Evolutionary conservation across 225 moss, liverwort and hornwort species (phyloP).

Genomic region (Rhytidiadelphus loreus): DNA sequence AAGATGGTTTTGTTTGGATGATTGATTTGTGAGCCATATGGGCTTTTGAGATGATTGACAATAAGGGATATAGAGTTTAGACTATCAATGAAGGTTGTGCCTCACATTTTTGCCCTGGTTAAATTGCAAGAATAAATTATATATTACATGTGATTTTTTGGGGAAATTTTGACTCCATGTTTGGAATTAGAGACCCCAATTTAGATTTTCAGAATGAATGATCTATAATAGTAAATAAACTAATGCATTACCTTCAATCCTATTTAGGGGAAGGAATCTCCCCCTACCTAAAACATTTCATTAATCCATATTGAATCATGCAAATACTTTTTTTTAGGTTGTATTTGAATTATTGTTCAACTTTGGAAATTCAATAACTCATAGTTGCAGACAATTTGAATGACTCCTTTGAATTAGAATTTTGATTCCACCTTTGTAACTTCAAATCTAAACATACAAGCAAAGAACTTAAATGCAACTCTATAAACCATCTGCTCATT

Average conservation of each 20-base stretch:
- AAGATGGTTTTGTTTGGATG: fast-evolving
- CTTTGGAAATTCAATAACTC: background rate
- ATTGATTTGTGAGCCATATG: background rate
- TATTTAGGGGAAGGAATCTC: fast-evolving
- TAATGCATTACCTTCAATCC: background rate
- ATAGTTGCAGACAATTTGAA: background rate
- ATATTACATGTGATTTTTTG: fast-evolving
- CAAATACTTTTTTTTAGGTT: background rate
- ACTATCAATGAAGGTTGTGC: fast-evolving
- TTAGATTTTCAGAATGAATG: background rate
- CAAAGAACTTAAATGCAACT: background rate
- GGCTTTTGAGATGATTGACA: background rate
- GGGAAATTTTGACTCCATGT: background rate
- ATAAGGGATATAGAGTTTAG: background rate
- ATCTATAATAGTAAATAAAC: background rate
- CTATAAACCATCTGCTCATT: background rate
- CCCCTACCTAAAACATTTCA: fast-evolving
- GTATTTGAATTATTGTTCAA: background rate
- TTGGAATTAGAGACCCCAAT: fast-evolving
- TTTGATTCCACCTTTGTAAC: background rate
- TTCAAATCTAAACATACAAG: background rate
- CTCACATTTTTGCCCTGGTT: fast-evolving
- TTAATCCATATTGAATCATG: background rate
- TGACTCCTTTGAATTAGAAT: background rate
- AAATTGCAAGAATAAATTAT: background rate